Conservation (phyloP, 192 early-diverging fungal species). For the Diversispora eburnea region DNA sequence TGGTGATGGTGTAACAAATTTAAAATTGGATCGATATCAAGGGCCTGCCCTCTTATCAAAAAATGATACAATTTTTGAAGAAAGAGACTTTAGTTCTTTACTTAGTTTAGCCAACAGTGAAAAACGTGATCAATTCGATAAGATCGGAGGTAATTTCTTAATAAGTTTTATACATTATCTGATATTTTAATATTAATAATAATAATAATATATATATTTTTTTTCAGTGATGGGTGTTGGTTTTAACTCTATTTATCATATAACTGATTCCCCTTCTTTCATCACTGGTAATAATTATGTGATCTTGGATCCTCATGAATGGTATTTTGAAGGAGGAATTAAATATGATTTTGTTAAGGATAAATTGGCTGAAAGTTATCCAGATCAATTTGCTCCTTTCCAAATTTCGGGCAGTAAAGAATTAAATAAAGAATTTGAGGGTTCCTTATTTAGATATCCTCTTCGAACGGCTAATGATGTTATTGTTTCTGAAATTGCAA, state of each 20-base stretch:
- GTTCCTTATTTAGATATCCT: conserved; percentile 40
- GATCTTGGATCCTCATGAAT: conserved; percentile 37
- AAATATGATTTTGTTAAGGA: conserved; percentile 25
- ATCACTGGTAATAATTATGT: conserved; percentile 32
- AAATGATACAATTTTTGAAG: conserved; percentile 28
- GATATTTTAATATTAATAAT: neutral
- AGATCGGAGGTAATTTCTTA: conserved; percentile 15
- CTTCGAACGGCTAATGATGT: conserved; percentile 36
- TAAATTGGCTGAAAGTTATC: neutral
- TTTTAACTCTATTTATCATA: conserved; percentile 33
- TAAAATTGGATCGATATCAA: conserved; percentile 24
- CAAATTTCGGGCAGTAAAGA: neutral
- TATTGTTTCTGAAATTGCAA: conserved; percentile 27
- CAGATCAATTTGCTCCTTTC: conserved; percentile 34
- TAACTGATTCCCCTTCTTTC: conserved; percentile 38
- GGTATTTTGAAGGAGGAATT: conserved; percentile 31
- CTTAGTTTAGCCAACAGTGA: conserved; percentile 25
- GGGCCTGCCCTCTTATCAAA: conserved; percentile 28
- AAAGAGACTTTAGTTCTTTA: conserved; percentile 22
- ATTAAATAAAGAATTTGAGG: conserved; percentile 20
- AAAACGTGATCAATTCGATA: conserved; percentile 24
- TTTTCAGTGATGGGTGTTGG: neutral
- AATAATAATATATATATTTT: neutral
- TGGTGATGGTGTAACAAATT: neutral
- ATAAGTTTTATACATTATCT: neutral